Conservation (phyloP, 176 grass and related monocot genomes). For the Phoenix dactylifera region DNA sequence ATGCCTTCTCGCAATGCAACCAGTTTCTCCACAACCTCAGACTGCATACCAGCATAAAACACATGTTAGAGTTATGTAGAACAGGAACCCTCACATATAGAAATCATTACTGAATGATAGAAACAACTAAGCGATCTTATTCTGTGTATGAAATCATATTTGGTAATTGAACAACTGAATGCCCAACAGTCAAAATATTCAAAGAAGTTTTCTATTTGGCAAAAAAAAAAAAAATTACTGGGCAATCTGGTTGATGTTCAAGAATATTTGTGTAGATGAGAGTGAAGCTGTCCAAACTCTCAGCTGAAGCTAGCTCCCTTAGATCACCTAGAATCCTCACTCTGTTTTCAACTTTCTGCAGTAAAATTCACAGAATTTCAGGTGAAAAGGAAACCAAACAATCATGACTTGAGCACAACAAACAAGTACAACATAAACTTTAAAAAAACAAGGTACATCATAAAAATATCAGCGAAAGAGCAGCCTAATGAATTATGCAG, state of each 20-base stretch:
- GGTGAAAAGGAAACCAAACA: too few species aligned
- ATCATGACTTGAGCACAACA: neutral
- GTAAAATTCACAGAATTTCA: constrained; percentile 10
- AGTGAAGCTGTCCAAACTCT: constrained; percentile 95
- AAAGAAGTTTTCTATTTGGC: neutral
- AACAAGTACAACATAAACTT: neutral
- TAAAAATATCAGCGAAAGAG: too few species aligned
- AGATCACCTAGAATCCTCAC: constrained; percentile 90
- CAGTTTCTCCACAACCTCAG: constrained; percentile 99
- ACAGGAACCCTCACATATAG: neutral
- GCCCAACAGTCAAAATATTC: neutral
- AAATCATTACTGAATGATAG: neutral
- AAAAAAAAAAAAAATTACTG: constrained; percentile 41
- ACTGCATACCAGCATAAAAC: constrained; percentile 30
- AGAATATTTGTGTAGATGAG: constrained; percentile 97
- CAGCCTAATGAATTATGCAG: too few species aligned
- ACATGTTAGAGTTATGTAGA: constrained; percentile 16
- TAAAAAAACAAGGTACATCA: constrained; percentile 6
- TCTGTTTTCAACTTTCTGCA: constrained; percentile 98
- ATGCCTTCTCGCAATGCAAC: constrained; percentile 87
- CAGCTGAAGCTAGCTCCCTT: constrained; percentile 93
- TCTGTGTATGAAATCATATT: neutral
- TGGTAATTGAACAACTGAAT: neutral
- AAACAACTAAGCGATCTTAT: neutral
- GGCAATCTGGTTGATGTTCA: constrained; percentile 98